A percentile compares a stretch with the other conserved stretches of the same genome.
Evolutionary conservation across 2,329 filamentous ascomycete genomes (phyloP).

Genomic region (Ambrosiella xylebori): DNA sequence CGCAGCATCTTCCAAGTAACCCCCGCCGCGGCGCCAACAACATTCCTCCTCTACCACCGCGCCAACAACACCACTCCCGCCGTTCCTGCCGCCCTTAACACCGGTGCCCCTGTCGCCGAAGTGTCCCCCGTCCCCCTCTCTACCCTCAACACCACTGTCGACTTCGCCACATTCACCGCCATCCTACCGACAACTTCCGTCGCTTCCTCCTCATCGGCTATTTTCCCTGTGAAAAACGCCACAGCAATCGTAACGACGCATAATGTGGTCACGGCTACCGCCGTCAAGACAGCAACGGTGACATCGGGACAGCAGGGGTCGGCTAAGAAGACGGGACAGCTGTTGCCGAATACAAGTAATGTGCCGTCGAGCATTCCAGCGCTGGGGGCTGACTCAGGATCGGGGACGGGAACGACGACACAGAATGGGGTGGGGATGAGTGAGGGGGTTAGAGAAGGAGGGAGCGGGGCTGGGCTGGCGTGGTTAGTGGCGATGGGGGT

Average conservation of each 20-base stretch:
- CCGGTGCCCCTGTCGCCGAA: background rate
- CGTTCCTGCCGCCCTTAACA: background rate
- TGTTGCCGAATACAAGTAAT: constrained; percentile 6
- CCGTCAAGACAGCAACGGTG: constrained; percentile 7
- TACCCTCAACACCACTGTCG: constrained; percentile 9
- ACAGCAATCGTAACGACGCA: background rate
- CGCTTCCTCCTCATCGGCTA: background rate
- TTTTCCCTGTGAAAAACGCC: constrained; percentile 1
- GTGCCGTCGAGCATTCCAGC: constrained; percentile 10
- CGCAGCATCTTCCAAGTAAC: background rate
- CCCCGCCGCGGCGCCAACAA: background rate
- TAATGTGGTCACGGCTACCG: constrained; percentile 7
- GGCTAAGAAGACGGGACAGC: background rate
- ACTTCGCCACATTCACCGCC: constrained; percentile 7
- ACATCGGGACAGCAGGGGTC: background rate
- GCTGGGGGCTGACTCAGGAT: background rate
- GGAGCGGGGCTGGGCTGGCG: background rate
- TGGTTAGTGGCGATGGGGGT: background rate
- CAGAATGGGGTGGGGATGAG: background rate
- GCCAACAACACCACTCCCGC: background rate
- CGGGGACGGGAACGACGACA: background rate
- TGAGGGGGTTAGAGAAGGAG: background rate
- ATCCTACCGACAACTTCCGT: background rate
- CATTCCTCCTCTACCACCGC: background rate
- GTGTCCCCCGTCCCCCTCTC: constrained; percentile 9